These are phyloP conservation scores for Bathelium albidoporum DNA, from an alignment of 495 filamentous ascomycete species.

Conservation along the genomic window DNA sequence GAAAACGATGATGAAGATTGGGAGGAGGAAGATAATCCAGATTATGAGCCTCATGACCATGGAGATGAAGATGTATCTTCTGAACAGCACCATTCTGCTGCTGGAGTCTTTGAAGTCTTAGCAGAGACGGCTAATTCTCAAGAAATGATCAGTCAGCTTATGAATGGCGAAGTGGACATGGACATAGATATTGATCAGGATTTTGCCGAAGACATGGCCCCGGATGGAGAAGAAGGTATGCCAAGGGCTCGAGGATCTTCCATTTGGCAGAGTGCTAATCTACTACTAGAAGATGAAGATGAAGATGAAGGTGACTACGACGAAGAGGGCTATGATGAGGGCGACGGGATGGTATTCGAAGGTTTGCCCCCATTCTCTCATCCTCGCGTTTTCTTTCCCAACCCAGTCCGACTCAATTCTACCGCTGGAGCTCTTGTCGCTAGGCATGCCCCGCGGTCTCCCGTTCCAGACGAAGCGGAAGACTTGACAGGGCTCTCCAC, in stretches of 20 bases:
- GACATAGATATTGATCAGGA: conserved; percentile 22
- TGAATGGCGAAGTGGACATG: conserved; percentile 12
- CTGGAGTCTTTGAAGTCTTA: background rate
- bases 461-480: background rate
- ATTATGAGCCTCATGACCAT: conserved; percentile 39
- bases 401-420: background rate
- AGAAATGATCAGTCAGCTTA: conserved; percentile 1
- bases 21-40: conserved; percentile 47
- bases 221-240: conserved; percentile 1
- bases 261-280: background rate
- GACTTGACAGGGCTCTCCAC: background rate
- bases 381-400: background rate
- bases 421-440: background rate
- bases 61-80: conserved; percentile 28
- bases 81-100: background rate
- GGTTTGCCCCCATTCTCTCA: conserved; percentile 13
- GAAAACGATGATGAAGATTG: conserved; percentile 47
- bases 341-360: conserved; percentile 31
- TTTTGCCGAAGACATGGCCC: conserved; percentile 36
- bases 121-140: background rate
- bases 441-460: background rate
- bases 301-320: conserved; percentile 53
- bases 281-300: conserved; percentile 45
- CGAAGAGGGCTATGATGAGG: conserved; percentile 37
- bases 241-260: background rate